A percentile compares a stretch with the other conserved stretches of the same genome.
These are phyloP conservation scores for Entomortierella beljakovae DNA, from an alignment of 192 early-diverging fungal genomes.

Conservation along the genomic window DNA sequence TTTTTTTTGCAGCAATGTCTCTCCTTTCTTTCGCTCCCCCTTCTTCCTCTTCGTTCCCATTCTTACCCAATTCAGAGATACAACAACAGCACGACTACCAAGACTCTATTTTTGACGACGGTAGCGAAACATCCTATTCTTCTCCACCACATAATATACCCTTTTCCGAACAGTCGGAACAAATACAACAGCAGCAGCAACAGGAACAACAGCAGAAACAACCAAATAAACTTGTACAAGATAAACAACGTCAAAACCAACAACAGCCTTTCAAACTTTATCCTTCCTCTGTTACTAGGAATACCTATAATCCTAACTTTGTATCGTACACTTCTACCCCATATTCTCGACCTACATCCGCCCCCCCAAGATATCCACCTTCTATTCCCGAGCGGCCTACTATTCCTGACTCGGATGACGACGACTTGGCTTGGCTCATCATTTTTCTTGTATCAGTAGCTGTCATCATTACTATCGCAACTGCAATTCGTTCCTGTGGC, in stretches of 20 bases:
- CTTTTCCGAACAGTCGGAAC: neutral
- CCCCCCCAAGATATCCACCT: neutral
- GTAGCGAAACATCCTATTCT: neutral
- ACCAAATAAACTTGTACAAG: neutral
- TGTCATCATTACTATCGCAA: constrained; percentile 37
- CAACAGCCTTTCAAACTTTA: neutral
- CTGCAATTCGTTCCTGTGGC: constrained; percentile 52
- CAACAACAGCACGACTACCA: neutral
- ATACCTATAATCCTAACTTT: too few relatives aligned
- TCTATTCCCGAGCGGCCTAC: neutral
- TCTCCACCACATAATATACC: neutral
- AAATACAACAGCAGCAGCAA: constrained; percentile 7
- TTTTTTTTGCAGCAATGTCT: neutral
- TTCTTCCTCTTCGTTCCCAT: neutral
- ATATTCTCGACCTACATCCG: neutral
- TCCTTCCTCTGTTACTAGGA: neutral
- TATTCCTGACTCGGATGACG: constrained; percentile 19
- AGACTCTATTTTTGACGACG: neutral
- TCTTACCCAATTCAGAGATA: too few relatives aligned
- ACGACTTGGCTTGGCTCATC: constrained; percentile 34
- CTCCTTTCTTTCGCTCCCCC: neutral
- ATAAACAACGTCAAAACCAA: too few relatives aligned
- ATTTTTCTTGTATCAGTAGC: constrained; percentile 18
- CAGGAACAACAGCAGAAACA: neutral
- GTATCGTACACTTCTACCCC: neutral